These are phyloP conservation scores for Cladophialophora exuberans DNA, from an alignment of 2,329 filamentous ascomycete species.

Conservation along the genomic window DNA sequence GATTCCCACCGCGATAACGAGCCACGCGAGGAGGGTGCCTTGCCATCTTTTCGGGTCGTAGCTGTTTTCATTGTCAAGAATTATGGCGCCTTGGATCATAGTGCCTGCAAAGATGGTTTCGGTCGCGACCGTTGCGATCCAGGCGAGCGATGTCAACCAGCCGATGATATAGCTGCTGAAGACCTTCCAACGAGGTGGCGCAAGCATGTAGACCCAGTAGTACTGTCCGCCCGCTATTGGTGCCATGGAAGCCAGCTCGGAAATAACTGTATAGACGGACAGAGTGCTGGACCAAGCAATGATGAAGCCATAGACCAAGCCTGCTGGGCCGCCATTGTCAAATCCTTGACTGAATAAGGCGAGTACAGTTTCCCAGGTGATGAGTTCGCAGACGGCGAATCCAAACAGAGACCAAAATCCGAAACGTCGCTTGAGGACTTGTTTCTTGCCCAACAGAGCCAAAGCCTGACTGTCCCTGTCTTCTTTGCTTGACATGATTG, in stretches of 20 bases:
- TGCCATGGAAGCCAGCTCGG: slow-evolving; percentile 52
- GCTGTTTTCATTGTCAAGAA: slow-evolving; percentile 40
- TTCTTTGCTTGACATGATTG: slow-evolving; percentile 11
- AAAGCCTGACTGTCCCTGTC: slow-evolving; percentile 42
- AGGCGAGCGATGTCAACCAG: slow-evolving; percentile 49
- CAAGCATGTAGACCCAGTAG: slow-evolving; percentile 53
- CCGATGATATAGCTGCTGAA: slow-evolving; percentile 49
- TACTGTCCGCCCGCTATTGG: slow-evolving; percentile 52
- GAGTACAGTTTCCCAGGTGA: slow-evolving; percentile 52
- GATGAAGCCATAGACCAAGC: slow-evolving; percentile 56
- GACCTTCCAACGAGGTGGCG: slow-evolving; percentile 44
- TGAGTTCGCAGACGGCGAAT: slow-evolving; percentile 50
- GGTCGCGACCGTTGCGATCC: slow-evolving; percentile 48
- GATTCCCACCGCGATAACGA: slow-evolving; percentile 42
- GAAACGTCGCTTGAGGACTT: slow-evolving; percentile 50
- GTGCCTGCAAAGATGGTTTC: slow-evolving; percentile 47
- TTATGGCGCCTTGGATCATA: slow-evolving; percentile 46
- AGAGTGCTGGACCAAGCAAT: slow-evolving; percentile 56
- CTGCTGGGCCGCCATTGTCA: slow-evolving; percentile 52
- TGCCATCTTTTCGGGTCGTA: slow-evolving; percentile 44
- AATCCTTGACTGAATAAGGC: slow-evolving; percentile 48
- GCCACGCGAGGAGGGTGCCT: slow-evolving; percentile 46
- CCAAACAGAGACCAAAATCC: slow-evolving; percentile 48
- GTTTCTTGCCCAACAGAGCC: slow-evolving; percentile 50
- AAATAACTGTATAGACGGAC: slow-evolving; percentile 51